Conservation (phyloP, 768 basidiomycete genomes). For the Ramaria rubella region DNA sequence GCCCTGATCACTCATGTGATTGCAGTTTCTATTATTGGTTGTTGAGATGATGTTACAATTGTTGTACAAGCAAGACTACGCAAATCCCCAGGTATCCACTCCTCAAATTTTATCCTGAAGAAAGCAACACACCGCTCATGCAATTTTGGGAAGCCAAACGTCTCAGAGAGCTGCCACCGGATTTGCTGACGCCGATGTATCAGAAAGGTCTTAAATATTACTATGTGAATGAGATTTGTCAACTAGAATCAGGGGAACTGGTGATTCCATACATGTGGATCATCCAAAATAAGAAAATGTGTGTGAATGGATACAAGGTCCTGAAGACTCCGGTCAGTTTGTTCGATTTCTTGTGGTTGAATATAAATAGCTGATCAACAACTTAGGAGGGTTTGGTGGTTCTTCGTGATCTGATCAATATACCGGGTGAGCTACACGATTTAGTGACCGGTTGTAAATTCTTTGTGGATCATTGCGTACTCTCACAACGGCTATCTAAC, state of each 20-base stretch:
- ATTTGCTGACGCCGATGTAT: slow-evolving; percentile 15
- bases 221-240: slow-evolving; percentile 16
- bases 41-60: neutral
- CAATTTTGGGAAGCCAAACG: neutral
- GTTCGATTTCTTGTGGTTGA: too few relatives aligned
- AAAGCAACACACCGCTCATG: neutral
- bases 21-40: neutral
- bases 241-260: slow-evolving; percentile 1
- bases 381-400: neutral
- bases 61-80: neutral
- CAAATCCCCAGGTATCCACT: neutral
- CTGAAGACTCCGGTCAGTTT: neutral
- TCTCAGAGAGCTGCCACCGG: neutral
- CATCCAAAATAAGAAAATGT: neutral
- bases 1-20: neutral
- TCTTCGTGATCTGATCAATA: neutral
- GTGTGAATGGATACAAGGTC: neutral
- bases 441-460: too few relatives aligned
- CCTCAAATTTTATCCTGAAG: neutral
- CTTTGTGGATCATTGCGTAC: too few relatives aligned
- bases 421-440: too few relatives aligned
- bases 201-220: slow-evolving; percentile 7
- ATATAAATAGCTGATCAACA: too few relatives aligned
- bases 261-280: slow-evolving; percentile 7
- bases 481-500: too few relatives aligned